Evolutionary conservation across 306 rosid species (phyloP).

Genomic region (Prinsepia uniflora): DNA sequence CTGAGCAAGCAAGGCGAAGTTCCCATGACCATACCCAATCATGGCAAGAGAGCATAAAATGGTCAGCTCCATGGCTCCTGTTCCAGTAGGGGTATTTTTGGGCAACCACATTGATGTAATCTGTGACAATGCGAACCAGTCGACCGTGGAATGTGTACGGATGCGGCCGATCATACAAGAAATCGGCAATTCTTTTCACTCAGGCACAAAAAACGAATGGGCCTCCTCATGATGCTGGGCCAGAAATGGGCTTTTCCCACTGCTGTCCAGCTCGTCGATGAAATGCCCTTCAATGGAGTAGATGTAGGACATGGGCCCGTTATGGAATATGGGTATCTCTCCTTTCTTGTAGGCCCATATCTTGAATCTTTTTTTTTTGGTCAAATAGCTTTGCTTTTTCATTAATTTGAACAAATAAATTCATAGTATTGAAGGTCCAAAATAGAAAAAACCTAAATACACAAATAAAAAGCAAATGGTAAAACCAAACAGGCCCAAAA

Average conservation of each 20-base stretch:
- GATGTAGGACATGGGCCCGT: slow-evolving; percentile 58
- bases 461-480: no score
- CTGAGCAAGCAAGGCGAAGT: no score
- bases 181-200: slow-evolving; percentile 38
- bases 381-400: slow-evolving; percentile 20
- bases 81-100: slow-evolving; percentile 50
- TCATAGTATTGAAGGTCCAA: no score
- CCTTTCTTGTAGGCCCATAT: slow-evolving; percentile 64
- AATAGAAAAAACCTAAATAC: no score
- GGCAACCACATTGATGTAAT: slow-evolving; percentile 30
- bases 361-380: slow-evolving; percentile 53
- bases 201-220: slow-evolving; percentile 47
- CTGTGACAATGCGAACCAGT: slow-evolving; percentile 33
- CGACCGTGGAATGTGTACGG: slow-evolving; percentile 27
- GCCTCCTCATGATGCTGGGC: slow-evolving; percentile 50
- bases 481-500: no score
- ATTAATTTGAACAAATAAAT: no score
- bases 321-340: slow-evolving; percentile 50
- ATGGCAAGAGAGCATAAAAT: slow-evolving; percentile 58
- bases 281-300: slow-evolving; percentile 70
- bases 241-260: slow-evolving; percentile 28
- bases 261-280: slow-evolving; percentile 56
- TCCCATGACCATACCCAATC: slow-evolving; percentile 45
- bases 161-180: slow-evolving; percentile 33
- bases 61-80: slow-evolving; percentile 61